Conservation (phyloP, 805 yeast species). For the Alloascoidea hylecoeti region DNA sequence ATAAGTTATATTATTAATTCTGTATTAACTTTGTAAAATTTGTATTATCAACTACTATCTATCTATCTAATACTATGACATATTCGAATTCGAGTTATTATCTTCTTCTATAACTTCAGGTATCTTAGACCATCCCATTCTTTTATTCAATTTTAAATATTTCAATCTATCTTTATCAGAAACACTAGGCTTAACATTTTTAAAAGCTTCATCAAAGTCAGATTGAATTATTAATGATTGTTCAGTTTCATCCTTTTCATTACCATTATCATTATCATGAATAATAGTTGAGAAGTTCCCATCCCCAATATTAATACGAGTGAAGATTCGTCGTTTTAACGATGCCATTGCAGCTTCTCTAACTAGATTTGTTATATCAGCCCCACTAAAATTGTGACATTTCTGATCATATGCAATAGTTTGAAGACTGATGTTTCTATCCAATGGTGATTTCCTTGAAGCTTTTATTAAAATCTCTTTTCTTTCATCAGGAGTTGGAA, state of each 20-base stretch:
- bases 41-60: no score
- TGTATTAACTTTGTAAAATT: no score
- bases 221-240: slow-evolving; percentile 33
- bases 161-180: slow-evolving; percentile 70
- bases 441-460: slow-evolving; percentile 63
- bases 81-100: no score
- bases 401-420: slow-evolving; percentile 59
- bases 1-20: no score
- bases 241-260: slow-evolving; percentile 14
- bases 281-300: slow-evolving; percentile 19
- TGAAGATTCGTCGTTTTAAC: slow-evolving; percentile 57
- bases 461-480: slow-evolving; percentile 72
- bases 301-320: slow-evolving; percentile 22
- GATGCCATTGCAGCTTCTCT: slow-evolving; percentile 80
- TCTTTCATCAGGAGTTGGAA: slow-evolving; percentile 71
- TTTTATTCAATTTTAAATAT: slow-evolving; percentile 60
- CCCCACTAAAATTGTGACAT: slow-evolving; percentile 88
- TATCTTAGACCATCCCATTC: slow-evolving; percentile 57
- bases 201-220: slow-evolving; percentile 64
- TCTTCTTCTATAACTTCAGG: no score
- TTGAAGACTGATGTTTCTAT: slow-evolving; percentile 41
- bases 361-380: slow-evolving; percentile 83
- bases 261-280: slow-evolving; percentile 4
- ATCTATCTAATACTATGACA: no score
- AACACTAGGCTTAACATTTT: slow-evolving; percentile 77